Conservation (phyloP, 495 filamentous ascomycete genomes). For the Xylaria longipes region DNA sequence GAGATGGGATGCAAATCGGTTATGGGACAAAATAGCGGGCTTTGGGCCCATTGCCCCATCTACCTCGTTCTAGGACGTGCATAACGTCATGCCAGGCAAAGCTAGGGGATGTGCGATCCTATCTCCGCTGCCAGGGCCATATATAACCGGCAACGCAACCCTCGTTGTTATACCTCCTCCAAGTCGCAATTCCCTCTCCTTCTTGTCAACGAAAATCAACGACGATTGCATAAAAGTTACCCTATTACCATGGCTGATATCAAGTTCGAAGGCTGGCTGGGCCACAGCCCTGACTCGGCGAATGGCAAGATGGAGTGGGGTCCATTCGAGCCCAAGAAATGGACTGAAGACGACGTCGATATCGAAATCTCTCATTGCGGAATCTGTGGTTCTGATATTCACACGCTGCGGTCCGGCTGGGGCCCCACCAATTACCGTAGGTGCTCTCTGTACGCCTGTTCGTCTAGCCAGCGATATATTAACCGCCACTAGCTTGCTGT, state of each 20-base stretch:
- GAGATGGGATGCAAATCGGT: not conserved
- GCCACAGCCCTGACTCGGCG: slow-evolving; percentile 61
- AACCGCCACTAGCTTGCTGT: slow-evolving; percentile 34
- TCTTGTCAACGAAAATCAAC: not conserved
- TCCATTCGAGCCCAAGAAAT: slow-evolving; percentile 78
- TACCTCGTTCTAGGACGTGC: not conserved
- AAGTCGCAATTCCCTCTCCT: not conserved
- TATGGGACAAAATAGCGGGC: not conserved
- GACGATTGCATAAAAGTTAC: not conserved
- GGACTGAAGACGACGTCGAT: slow-evolving; percentile 78
- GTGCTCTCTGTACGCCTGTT: slow-evolving; percentile 9
- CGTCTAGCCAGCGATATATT: not conserved
- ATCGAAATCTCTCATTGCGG: slow-evolving; percentile 83
- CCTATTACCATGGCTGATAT: slow-evolving; percentile 33
- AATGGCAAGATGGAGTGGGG: slow-evolving; percentile 76
- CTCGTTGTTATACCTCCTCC: not conserved
- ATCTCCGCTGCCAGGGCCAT: slow-evolving; percentile 3
- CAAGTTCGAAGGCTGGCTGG: slow-evolving; percentile 84
- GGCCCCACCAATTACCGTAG: slow-evolving; percentile 35
- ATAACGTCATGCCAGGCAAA: slow-evolving; percentile 11
- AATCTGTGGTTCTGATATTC: slow-evolving; percentile 81
- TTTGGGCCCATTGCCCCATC: not conserved
- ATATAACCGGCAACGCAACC: not conserved
- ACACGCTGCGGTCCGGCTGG: slow-evolving; percentile 80
- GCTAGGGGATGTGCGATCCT: not conserved